Percentiles rank a stretch among this genome's conserved stretches.
Conservation (phyloP, 225 moss, liverwort and hornwort genomes). For the Straminergon stramineum region DNA sequence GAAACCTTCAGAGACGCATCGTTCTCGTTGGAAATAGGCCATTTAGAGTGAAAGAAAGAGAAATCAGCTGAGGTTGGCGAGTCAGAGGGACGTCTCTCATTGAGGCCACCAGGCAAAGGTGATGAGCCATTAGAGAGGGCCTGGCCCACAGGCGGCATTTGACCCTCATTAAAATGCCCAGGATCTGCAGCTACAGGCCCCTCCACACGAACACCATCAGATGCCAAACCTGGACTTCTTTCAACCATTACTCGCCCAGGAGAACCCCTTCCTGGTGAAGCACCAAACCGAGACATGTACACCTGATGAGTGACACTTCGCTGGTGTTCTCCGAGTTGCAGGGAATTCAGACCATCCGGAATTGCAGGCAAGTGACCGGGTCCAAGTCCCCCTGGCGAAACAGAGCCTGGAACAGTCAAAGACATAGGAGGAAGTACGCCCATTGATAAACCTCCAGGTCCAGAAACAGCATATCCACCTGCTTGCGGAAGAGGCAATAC, state of each 20-base stretch:
- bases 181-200: conserved; percentile 8
- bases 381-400: conserved; percentile 11
- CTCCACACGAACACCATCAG: not conserved
- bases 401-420: conserved; percentile 8
- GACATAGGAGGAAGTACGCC: conserved; percentile 32
- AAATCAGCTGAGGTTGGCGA: conserved; percentile 51
- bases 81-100: conserved; percentile 29
- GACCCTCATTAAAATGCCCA: conserved; percentile 18
- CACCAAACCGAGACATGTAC: conserved; percentile 25
- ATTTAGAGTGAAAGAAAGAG: conserved; percentile 88
- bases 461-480: conserved; percentile 25
- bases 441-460: conserved; percentile 28
- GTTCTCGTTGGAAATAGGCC: conserved; percentile 66
- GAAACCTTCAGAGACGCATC: conserved; percentile 31
- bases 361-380: conserved; percentile 36
- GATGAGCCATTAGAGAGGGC: conserved; percentile 20
- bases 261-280: conserved; percentile 37
- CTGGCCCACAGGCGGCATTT: not conserved
- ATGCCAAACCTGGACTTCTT: conserved; percentile 17
- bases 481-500: conserved; percentile 38
- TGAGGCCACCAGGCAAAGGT: conserved; percentile 14
- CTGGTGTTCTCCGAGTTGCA: conserved; percentile 33
- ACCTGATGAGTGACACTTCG: conserved; percentile 20
- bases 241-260: conserved; percentile 20
- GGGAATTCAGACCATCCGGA: conserved; percentile 31